Evolutionary conservation across 768 basidiomycete genomes (phyloP).

Genomic region (Lactifluus echinatus): DNA sequence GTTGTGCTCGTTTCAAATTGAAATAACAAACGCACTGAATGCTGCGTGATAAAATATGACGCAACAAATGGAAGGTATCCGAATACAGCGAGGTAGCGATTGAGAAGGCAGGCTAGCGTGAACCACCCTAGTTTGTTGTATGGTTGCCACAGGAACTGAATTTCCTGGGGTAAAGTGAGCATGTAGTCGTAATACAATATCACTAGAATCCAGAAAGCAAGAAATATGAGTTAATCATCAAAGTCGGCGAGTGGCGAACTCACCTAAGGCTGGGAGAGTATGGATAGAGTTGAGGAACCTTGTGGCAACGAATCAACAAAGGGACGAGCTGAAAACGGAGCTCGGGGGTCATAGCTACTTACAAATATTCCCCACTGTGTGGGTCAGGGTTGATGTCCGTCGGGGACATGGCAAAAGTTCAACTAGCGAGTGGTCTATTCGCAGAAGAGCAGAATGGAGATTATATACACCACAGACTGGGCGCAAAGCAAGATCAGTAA

Average conservation of each 20-base stretch:
- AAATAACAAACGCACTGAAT: neutral
- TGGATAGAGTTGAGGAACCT: conserved; percentile 1
- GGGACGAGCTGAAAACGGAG: neutral
- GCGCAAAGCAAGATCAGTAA: too few relatives aligned
- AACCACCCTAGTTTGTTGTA: conserved; percentile 30
- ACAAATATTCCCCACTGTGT: neutral
- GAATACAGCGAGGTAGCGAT: conserved; percentile 41
- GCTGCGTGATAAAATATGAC: conserved; percentile 16
- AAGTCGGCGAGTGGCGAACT: neutral
- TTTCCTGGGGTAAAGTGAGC: conserved; percentile 29
- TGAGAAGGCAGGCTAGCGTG: conserved; percentile 40
- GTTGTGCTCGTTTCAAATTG: neutral
- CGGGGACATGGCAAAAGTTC: too few relatives aligned
- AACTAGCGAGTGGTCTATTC: conserved; percentile 2
- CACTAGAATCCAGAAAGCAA: conserved; percentile 13
- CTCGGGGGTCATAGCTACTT: too few relatives aligned
- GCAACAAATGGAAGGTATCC: conserved; percentile 25
- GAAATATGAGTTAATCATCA: neutral
- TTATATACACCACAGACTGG: too few relatives aligned
- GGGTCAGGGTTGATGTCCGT: neutral
- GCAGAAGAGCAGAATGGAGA: too few relatives aligned
- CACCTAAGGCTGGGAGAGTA: neutral
- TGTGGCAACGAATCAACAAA: neutral
- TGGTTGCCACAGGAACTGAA: conserved; percentile 36
- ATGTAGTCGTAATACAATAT: conserved; percentile 28